A percentile compares a stretch with the other conserved stretches of the same genome.
phyloP scores from a whole-genome alignment of 345 rosid genomes.

The Corchorus capsularis region DNA sequence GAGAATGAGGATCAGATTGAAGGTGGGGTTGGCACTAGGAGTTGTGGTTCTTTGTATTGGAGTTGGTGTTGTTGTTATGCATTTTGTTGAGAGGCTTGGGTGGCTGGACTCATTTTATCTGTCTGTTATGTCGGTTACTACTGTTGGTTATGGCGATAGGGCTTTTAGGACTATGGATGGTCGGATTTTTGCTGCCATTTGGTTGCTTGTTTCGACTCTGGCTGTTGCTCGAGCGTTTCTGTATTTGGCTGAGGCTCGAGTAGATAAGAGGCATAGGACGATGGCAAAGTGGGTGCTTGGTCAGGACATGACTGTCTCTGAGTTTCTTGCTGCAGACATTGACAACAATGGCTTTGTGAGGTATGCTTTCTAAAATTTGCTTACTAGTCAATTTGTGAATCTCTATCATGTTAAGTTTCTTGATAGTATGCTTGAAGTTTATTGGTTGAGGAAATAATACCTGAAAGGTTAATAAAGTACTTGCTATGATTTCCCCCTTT shows the following conservation, averaged over 20 bases:
- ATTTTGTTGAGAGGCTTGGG: conserved; percentile 66
- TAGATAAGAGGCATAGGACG: conserved; percentile 81
- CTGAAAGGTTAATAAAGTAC: background rate
- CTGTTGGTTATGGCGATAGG: conserved; percentile 86
- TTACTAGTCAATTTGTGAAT: background rate
- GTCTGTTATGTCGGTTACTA: conserved; percentile 95
- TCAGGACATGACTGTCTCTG: conserved; percentile 76
- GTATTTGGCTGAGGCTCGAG: conserved; percentile 84
- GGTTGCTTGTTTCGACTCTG: conserved; percentile 93
- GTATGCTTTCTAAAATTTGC: conserved; percentile 34
- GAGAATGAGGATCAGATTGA: conserved; percentile 94
- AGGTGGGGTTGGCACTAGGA: conserved; percentile 87
- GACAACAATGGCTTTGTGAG: conserved; percentile 84
- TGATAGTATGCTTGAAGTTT: background rate
- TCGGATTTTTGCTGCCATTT: conserved; percentile 74
- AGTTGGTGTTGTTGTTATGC: conserved; percentile 75
- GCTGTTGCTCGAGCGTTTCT: conserved; percentile 82
- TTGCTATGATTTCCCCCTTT: conserved; percentile 5
- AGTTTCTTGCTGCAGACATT: conserved; percentile 87
- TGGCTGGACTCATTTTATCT: conserved; percentile 92
- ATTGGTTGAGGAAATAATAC: background rate
- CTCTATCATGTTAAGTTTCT: conserved; percentile 12
- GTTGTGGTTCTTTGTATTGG: conserved; percentile 88
- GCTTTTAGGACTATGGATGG: conserved; percentile 72
- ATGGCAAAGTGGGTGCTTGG: conserved; percentile 80